phyloP scores from a whole-genome alignment of 192 early-diverging fungal genomes.

The Coemansia sp. region DNA sequence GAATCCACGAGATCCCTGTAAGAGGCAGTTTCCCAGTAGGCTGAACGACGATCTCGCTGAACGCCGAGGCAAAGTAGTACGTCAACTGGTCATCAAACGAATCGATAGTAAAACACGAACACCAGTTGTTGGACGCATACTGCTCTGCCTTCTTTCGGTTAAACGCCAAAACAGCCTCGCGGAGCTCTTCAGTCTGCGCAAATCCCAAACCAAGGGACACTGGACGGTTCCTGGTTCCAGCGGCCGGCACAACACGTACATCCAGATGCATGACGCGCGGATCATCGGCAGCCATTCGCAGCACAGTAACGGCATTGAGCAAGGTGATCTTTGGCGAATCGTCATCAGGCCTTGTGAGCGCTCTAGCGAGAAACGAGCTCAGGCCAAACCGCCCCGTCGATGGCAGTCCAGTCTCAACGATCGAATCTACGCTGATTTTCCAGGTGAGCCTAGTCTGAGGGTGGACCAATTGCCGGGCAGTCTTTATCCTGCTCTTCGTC shows the following conservation, averaged over 20 bases:
- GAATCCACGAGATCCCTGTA: constrained; percentile 57
- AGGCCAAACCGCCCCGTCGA: not conserved
- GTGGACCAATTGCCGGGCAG: constrained; percentile 2
- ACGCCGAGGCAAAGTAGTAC: constrained; percentile 69
- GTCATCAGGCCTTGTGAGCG: constrained; percentile 4
- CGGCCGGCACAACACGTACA: constrained; percentile 5
- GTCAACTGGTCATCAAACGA: constrained; percentile 67
- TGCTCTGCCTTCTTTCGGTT: constrained; percentile 56
- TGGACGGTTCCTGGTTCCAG: not conserved
- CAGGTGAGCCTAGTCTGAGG: constrained; percentile 23
- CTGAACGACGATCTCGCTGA: constrained; percentile 64
- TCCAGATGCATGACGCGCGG: constrained; percentile 42
- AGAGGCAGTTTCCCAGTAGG: constrained; percentile 63
- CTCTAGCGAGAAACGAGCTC: not conserved
- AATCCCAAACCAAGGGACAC: constrained; percentile 45
- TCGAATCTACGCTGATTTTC: constrained; percentile 26
- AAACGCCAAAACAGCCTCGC: constrained; percentile 58
- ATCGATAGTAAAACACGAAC: constrained; percentile 64
- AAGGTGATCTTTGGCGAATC: constrained; percentile 22
- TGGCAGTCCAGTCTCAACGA: constrained; percentile 19
- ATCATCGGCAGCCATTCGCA: constrained; percentile 58
- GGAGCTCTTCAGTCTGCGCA: constrained; percentile 67
- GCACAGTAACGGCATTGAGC: constrained; percentile 45
- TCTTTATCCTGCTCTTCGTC: not conserved
- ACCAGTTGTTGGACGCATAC: constrained; percentile 51